These are phyloP conservation scores for Cryptococcus deneoformans DNA, from an alignment of 1,284 basidiomycete genomes.

Conservation along the genomic window DNA sequence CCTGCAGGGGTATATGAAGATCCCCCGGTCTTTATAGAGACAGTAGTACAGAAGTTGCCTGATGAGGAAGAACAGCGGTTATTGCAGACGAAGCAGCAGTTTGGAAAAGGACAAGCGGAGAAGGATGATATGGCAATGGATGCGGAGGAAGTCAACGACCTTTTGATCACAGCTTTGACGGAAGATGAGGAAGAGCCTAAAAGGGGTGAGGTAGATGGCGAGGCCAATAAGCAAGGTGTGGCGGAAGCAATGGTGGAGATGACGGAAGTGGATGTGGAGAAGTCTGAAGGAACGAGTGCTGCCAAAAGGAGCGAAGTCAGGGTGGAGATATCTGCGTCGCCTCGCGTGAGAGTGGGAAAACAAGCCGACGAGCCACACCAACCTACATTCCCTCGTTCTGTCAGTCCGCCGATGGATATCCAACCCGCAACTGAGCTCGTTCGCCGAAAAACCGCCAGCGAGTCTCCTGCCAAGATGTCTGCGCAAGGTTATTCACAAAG, in stretches of 20 bases:
- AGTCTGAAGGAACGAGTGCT: background rate
- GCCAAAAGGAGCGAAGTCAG: background rate
- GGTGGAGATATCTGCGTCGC: background rate
- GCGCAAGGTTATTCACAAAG: background rate
- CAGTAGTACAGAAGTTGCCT: too few species aligned
- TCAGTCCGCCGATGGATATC: background rate
- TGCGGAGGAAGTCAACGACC: too few species aligned
- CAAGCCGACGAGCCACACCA: background rate
- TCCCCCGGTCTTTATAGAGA: background rate
- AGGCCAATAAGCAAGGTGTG: background rate
- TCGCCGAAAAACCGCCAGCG: conserved; percentile 1
- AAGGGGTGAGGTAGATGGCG: background rate
- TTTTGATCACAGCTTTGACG: too few species aligned
- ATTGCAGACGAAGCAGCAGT: background rate
- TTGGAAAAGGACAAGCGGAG: background rate
- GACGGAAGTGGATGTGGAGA: background rate
- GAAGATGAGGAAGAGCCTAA: background rate
- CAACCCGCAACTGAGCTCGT: background rate
- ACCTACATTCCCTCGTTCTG: background rate
- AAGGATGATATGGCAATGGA: background rate
- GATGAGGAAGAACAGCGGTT: background rate
- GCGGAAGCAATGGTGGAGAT: background rate
- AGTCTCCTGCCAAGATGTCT: background rate
- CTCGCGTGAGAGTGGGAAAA: too few species aligned
- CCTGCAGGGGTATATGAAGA: background rate